phyloP scores from a whole-genome alignment of 2,329 filamentous ascomycete genomes.

The Teratosphaeria epicoccoides region DNA sequence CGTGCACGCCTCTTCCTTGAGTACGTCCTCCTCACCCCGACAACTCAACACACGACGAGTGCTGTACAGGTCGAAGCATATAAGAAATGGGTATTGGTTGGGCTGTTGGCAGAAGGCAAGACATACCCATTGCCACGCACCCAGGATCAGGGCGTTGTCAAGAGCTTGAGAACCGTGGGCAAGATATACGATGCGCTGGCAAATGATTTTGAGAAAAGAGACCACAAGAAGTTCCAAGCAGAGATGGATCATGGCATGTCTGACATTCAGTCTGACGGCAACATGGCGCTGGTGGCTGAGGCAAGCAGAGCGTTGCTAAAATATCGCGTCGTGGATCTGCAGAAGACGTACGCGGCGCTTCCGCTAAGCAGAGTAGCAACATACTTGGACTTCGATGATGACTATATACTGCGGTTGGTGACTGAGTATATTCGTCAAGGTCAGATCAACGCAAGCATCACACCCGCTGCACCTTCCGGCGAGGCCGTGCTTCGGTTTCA shows the following conservation, averaged over 20 bases:
- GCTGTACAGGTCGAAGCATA: slow-evolving; percentile 74
- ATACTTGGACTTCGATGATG: slow-evolving; percentile 39
- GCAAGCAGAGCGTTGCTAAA: slow-evolving; percentile 61
- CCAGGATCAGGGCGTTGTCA: slow-evolving; percentile 43
- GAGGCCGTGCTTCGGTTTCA: slow-evolving; percentile 46
- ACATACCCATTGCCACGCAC: slow-evolving; percentile 46
- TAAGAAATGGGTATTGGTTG: slow-evolving; percentile 79
- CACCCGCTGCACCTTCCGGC: slow-evolving; percentile 30
- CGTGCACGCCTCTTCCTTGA: slow-evolving; percentile 39
- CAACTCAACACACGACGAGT: slow-evolving; percentile 54
- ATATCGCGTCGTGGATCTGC: slow-evolving; percentile 64
- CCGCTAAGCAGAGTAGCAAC: slow-evolving; percentile 44
- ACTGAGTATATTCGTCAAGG: slow-evolving; percentile 42
- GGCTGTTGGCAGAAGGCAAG: slow-evolving; percentile 59
- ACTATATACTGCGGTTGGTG: slow-evolving; percentile 44
- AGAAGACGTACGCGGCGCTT: slow-evolving; percentile 58
- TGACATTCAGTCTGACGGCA: slow-evolving; percentile 52
- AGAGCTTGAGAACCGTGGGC: slow-evolving; percentile 47
- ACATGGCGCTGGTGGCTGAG: slow-evolving; percentile 58
- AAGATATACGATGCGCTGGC: slow-evolving; percentile 64
- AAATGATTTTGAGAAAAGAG: slow-evolving; percentile 52
- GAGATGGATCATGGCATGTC: slow-evolving; percentile 51
- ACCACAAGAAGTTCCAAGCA: slow-evolving; percentile 49
- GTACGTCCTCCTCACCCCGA: slow-evolving; percentile 53
- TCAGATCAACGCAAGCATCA: slow-evolving; percentile 42